Conservation (phyloP, 495 filamentous ascomycete genomes). For the Aspergillus leporis region DNA sequence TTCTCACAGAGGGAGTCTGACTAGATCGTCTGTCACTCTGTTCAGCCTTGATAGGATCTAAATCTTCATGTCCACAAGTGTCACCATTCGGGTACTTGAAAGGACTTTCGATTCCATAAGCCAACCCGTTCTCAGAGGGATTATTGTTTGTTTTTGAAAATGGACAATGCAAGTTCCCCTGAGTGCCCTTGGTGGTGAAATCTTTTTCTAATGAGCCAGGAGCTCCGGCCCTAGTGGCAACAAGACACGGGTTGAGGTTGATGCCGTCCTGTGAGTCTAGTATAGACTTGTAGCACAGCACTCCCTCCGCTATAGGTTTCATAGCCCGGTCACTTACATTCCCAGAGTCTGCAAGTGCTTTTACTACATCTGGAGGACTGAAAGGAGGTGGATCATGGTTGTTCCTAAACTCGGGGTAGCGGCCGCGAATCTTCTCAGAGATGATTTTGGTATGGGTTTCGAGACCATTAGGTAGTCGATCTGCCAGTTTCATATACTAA, state of each 20-base stretch:
- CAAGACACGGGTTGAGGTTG: constrained; percentile 35
- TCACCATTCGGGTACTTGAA: constrained; percentile 32
- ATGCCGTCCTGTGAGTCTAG: constrained; percentile 30
- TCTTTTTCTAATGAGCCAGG: constrained; percentile 41
- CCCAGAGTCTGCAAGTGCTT: constrained; percentile 42
- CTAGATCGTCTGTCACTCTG: constrained; percentile 39
- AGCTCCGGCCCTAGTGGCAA: constrained; percentile 39
- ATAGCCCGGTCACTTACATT: constrained; percentile 45
- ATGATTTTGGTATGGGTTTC: constrained; percentile 36
- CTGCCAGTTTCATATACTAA: constrained; percentile 33
- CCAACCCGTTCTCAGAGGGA: constrained; percentile 28
- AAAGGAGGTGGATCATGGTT: constrained; percentile 24
- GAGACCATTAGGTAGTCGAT: constrained; percentile 29
- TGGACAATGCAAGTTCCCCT: constrained; percentile 46
- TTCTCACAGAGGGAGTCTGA: constrained; percentile 40
- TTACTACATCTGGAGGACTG: constrained; percentile 47
- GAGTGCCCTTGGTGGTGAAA: constrained; percentile 47
- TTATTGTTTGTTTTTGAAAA: constrained; percentile 41
- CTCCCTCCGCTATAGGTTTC: constrained; percentile 39
- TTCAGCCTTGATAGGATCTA: constrained; percentile 51
- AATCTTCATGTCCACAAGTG: constrained; percentile 36
- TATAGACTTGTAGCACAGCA: constrained; percentile 43
- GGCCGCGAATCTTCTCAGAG: constrained; percentile 26
- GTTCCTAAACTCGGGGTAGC: constrained; percentile 15
- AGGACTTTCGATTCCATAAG: constrained; percentile 26